Conservation (phyloP, 2,329 filamentous ascomycete genomes). For the Sporothrix inflata region DNA sequence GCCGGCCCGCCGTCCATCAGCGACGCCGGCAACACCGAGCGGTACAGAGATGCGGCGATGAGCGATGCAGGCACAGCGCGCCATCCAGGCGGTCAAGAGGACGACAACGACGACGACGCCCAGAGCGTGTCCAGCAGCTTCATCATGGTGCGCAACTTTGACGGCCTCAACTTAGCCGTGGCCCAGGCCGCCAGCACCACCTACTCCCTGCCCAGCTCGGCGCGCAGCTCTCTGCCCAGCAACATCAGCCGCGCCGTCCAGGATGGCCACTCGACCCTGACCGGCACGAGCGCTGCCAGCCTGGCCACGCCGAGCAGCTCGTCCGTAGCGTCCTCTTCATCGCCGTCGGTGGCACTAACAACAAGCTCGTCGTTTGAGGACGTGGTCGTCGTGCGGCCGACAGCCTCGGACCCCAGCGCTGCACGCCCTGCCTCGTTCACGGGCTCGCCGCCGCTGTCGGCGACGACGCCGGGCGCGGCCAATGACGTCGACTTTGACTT, state of each 20-base stretch:
- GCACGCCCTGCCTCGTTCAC: neutral
- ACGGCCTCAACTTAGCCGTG: neutral
- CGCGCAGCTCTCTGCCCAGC: constrained; percentile 1
- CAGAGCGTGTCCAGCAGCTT: constrained; percentile 19
- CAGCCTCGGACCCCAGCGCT: no score
- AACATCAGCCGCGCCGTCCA: constrained; percentile 19
- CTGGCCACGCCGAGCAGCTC: neutral
- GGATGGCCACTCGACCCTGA: constrained; percentile 22
- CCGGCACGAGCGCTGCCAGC: neutral
- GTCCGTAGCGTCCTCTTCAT: neutral
- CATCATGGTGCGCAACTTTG: constrained; percentile 17
- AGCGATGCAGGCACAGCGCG: neutral
- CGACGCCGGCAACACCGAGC: constrained; percentile 4
- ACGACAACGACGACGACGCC: neutral
- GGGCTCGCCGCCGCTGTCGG: neutral
- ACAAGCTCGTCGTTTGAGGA: neutral
- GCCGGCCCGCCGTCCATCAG: constrained; percentile 15
- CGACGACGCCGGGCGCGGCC: neutral
- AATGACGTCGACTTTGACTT: neutral
- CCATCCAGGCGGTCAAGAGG: neutral
- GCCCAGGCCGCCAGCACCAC: neutral
- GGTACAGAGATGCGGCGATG: neutral
- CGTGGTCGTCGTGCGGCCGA: constrained; percentile 16
- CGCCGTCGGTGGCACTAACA: neutral
- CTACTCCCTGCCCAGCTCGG: neutral